Percentiles rank a stretch among this genome's conserved stretches.
These are phyloP conservation scores for Daldinia childiae DNA, from an alignment of 495 filamentous ascomycete genomes.

Conservation along the genomic window DNA sequence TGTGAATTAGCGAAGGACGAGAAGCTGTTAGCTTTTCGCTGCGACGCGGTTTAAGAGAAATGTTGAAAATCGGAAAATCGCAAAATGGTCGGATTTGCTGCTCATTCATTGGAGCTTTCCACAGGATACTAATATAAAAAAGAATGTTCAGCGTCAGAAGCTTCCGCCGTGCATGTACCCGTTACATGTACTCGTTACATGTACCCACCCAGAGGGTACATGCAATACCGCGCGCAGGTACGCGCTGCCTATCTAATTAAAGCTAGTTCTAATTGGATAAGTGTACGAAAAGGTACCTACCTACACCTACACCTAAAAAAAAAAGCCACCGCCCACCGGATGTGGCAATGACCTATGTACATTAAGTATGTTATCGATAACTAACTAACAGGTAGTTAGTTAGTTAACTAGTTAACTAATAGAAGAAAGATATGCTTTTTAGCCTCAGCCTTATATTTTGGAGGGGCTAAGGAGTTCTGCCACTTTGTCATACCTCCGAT, in stretches of 20 bases:
- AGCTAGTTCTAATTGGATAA: too few relatives aligned
- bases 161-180: constrained; percentile 3
- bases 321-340: too few relatives aligned
- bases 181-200: background rate
- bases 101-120: constrained; percentile 9
- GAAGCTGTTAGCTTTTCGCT: constrained; percentile 26
- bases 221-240: background rate
- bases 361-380: constrained; percentile 31
- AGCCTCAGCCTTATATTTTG: constrained; percentile 12
- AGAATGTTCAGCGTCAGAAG: constrained; percentile 4
- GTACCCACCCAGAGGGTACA: background rate
- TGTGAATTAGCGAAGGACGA: constrained; percentile 39
- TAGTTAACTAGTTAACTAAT: too few relatives aligned
- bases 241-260: background rate
- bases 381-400: too few relatives aligned
- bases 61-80: constrained; percentile 34
- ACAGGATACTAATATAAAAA: constrained; percentile 1
- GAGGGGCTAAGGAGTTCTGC: constrained; percentile 12
- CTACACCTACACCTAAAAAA: too few relatives aligned
- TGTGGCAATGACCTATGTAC: too few relatives aligned
- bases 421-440: background rate
- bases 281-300: too few relatives aligned
- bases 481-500: constrained; percentile 27
- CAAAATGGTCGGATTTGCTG: constrained; percentile 2
- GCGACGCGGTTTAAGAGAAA: constrained; percentile 39